phyloP scores from a whole-genome alignment of 805 yeast genomes.

The Saccharomycopsis oosterbeekiorum region DNA sequence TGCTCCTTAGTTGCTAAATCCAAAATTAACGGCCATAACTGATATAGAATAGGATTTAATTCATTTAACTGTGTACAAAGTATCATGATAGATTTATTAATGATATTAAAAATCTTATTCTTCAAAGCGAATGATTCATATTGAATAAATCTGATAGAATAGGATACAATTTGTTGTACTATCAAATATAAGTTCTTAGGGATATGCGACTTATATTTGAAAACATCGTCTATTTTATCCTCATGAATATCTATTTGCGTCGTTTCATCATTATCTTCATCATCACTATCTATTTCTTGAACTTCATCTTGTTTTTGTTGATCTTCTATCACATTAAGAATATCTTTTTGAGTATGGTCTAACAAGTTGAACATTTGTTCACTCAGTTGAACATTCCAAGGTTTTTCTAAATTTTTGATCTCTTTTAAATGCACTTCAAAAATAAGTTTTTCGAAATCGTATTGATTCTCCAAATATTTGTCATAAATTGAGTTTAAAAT shows the following conservation, averaged over 20 bases:
- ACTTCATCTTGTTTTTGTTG: conserved; percentile 31
- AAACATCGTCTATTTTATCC: conserved; percentile 24
- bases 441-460: conserved; percentile 21
- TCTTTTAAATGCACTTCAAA: conserved; percentile 21
- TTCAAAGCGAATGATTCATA: conserved; percentile 54
- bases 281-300: conserved; percentile 28
- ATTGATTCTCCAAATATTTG: conserved; percentile 25
- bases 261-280: conserved; percentile 25
- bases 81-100: conserved; percentile 37
- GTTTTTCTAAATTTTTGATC: conserved; percentile 28
- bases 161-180: conserved; percentile 50
- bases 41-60: conserved; percentile 42
- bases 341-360: conserved; percentile 27
- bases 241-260: conserved; percentile 23
- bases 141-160: conserved; percentile 60
- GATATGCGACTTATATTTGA: conserved; percentile 59
- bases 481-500: conserved; percentile 39
- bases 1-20: conserved; percentile 1
- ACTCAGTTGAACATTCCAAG: conserved; percentile 50
- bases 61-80: conserved; percentile 39
- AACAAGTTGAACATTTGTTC: conserved; percentile 37
- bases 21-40: conserved; percentile 40
- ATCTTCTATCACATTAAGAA: conserved; percentile 24
- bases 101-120: conserved; percentile 44
- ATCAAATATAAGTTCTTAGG: conserved; percentile 51